phyloP scores from a whole-genome alignment of 108 stramenopile species.

The Stephanodiscus triporus region DNA sequence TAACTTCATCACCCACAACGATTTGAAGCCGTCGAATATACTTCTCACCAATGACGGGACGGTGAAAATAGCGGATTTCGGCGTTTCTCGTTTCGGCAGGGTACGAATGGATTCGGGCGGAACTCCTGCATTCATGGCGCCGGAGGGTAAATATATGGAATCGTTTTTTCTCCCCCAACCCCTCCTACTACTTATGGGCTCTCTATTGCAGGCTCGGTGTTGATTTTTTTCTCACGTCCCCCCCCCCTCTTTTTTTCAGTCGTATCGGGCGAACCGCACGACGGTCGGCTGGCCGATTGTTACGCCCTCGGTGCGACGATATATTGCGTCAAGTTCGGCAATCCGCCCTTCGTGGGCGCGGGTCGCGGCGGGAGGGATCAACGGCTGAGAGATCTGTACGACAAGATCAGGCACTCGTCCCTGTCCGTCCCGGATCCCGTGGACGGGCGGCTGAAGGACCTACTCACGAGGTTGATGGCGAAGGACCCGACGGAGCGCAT shows the following conservation, averaged over 20 bases:
- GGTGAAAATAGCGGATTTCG: slow-evolving; percentile 72
- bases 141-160: slow-evolving; percentile 52
- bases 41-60: slow-evolving; percentile 20
- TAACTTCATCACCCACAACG: slow-evolving; percentile 24
- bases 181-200: no score
- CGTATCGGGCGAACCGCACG: slow-evolving; percentile 44
- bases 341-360: slow-evolving; percentile 72
- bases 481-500: slow-evolving; percentile 45
- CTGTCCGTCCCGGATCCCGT: slow-evolving; percentile 49
- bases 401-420: slow-evolving; percentile 55
- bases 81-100: slow-evolving; percentile 13
- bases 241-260: not conserved
- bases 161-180: no score
- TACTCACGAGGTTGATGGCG: slow-evolving; percentile 48
- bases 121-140: slow-evolving; percentile 78
- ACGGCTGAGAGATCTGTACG: slow-evolving; percentile 55
- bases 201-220: no score
- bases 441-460: slow-evolving; percentile 8
- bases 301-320: slow-evolving; percentile 77
- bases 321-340: slow-evolving; percentile 69
- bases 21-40: slow-evolving; percentile 41
- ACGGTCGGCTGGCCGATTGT: slow-evolving; percentile 70
- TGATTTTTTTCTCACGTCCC: not conserved
- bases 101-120: slow-evolving; percentile 48
- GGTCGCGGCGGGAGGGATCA: slow-evolving; percentile 10